Evolutionary conservation across 306 rosid species (phyloP).

Genomic region (Arachis stenosperma): DNA sequence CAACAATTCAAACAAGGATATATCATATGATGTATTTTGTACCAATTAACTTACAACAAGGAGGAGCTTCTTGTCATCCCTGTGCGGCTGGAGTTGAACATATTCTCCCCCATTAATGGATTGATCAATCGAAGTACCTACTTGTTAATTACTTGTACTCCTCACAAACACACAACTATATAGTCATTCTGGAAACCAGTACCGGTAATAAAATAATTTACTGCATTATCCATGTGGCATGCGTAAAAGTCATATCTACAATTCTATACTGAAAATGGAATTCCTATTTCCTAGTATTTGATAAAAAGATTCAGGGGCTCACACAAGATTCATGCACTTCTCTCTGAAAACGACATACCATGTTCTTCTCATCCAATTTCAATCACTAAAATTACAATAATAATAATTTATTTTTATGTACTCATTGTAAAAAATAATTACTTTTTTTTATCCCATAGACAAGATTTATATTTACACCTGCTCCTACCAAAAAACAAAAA

Average conservation of each 20-base stretch:
- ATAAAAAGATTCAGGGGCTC: slow-evolving; percentile 17
- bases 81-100: slow-evolving; percentile 30
- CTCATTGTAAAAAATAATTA: too few relatives aligned
- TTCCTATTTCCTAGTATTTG: slow-evolving; percentile 40
- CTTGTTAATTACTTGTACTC: too few relatives aligned
- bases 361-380: neutral
- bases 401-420: too few relatives aligned
- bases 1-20: too few relatives aligned
- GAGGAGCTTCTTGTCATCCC: slow-evolving; percentile 37
- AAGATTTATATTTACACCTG: too few relatives aligned
- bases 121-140: too few relatives aligned
- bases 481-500: too few relatives aligned
- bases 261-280: neutral
- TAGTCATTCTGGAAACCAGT: neutral
- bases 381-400: too few relatives aligned
- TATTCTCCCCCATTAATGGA: slow-evolving; percentile 29
- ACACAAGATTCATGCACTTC: slow-evolving; percentile 33
- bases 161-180: too few relatives aligned
- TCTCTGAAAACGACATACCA: slow-evolving; percentile 31
- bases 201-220: too few relatives aligned
- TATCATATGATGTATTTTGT: too few relatives aligned
- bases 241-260: neutral
- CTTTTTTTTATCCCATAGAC: too few relatives aligned
- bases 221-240: slow-evolving; percentile 1
- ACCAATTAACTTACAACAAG: slow-evolving; percentile 39